Evolutionary conservation across 2,329 filamentous ascomycete genomes (phyloP).

Genomic region (Cadophora gregata): DNA sequence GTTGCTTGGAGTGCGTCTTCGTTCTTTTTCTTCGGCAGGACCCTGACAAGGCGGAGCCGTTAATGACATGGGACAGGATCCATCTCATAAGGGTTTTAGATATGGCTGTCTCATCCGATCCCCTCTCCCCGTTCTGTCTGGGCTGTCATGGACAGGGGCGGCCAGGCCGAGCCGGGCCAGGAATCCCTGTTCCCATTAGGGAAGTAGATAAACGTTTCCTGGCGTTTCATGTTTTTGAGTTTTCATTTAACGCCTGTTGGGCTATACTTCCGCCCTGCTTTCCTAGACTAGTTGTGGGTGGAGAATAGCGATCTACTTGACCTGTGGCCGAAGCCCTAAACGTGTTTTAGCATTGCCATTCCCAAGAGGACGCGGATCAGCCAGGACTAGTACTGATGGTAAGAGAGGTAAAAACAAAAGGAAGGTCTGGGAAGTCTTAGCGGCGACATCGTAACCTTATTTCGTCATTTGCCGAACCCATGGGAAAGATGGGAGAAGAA

Average conservation of each 20-base stretch:
- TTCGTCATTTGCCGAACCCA: slow-evolving; percentile 17
- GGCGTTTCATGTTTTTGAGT: slow-evolving; percentile 29
- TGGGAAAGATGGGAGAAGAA: background rate
- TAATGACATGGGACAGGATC: slow-evolving; percentile 14
- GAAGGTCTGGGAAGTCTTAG: slow-evolving; percentile 14
- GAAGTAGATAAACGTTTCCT: slow-evolving; percentile 30
- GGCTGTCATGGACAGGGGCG: background rate
- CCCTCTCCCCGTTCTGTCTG: slow-evolving; percentile 9
- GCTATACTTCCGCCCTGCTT: slow-evolving; percentile 17
- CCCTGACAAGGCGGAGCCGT: slow-evolving; percentile 14
- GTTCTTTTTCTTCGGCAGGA: slow-evolving; percentile 19
- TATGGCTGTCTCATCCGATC: slow-evolving; percentile 29
- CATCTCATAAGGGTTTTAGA: slow-evolving; percentile 26
- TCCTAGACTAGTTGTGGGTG: background rate
- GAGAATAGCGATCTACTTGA: background rate
- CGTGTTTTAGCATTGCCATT: slow-evolving; percentile 3
- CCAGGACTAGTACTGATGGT: background rate
- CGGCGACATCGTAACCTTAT: slow-evolving; percentile 14
- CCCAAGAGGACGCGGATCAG: background rate
- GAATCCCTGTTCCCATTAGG: slow-evolving; percentile 24
- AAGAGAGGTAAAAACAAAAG: slow-evolving; percentile 5
- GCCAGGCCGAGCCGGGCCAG: slow-evolving; percentile 15
- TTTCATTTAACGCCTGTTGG: slow-evolving; percentile 26
- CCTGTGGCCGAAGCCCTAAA: background rate
- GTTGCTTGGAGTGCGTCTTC: slow-evolving; percentile 23